Conservation (phyloP, 1,284 basidiomycete species). For the Thecaphora frezii region DNA sequence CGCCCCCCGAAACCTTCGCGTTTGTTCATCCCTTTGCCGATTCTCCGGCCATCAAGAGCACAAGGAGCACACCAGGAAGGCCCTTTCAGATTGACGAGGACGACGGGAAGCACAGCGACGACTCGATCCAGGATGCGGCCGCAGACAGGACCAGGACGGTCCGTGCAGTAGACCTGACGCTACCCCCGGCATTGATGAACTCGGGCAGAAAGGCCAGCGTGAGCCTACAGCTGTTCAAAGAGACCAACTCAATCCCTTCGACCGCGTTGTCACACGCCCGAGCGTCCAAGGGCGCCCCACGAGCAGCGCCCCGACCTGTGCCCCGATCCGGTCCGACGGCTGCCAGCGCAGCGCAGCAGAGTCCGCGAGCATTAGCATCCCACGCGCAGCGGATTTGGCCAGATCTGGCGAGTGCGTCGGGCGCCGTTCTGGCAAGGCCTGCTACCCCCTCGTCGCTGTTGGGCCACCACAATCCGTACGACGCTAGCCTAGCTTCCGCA, state of each 20-base stretch:
- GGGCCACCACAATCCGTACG: constrained; percentile 8
- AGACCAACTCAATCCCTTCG: constrained; percentile 35
- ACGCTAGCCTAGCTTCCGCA: neutral
- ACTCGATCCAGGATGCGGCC: constrained; percentile 15
- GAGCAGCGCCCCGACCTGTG: no score
- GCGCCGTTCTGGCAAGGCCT: constrained; percentile 9
- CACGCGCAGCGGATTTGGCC: no score
- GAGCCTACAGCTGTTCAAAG: constrained; percentile 51
- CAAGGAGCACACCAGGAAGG: constrained; percentile 36
- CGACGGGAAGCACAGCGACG: constrained; percentile 11
- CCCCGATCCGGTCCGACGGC: no score
- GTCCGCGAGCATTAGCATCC: no score
- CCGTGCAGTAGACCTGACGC: constrained; percentile 17
- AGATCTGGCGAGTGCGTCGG: constrained; percentile 1
- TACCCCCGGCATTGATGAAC: constrained; percentile 42
- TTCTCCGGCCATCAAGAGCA: constrained; percentile 27
- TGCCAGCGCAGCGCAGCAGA: no score
- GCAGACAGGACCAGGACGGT: constrained; percentile 3
- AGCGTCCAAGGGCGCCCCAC: no score
- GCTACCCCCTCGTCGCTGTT: constrained; percentile 28
- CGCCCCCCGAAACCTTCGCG: constrained; percentile 26
- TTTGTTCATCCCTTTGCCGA: constrained; percentile 18
- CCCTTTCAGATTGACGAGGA: constrained; percentile 12
- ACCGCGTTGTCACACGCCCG: neutral
- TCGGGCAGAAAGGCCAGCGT: constrained; percentile 52